Percentiles rank a stretch among this genome's conserved stretches.
Evolutionary conservation across 768 basidiomycete genomes (phyloP).

Genomic region (Russula virescens): DNA sequence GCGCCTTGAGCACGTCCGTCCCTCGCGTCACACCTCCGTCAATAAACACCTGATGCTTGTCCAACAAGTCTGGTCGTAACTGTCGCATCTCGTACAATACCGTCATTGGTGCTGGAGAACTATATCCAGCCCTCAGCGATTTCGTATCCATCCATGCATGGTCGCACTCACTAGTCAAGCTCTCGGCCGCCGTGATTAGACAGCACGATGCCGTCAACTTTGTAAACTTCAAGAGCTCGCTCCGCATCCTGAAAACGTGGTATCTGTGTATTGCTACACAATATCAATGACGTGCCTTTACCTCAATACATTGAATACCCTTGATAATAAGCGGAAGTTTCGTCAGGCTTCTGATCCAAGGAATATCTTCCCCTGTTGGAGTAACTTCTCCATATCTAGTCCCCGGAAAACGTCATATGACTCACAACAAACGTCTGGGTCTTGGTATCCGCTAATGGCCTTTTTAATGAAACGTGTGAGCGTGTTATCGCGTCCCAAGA

Average conservation of each 20-base stretch:
- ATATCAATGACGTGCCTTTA: slow-evolving; percentile 19
- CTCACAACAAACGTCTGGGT: slow-evolving; percentile 33
- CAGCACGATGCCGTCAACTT: slow-evolving; percentile 43
- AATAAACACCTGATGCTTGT: slow-evolving; percentile 37
- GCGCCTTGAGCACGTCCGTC: slow-evolving; percentile 44
- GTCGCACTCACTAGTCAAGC: slow-evolving; percentile 37
- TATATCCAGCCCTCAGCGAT: slow-evolving; percentile 12
- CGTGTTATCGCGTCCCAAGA: not conserved
- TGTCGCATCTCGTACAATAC: slow-evolving; percentile 41
- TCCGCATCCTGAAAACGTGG: slow-evolving; percentile 36
- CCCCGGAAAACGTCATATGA: not conserved
- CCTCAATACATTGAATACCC: slow-evolving; percentile 44
- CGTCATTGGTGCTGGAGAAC: slow-evolving; percentile 40
- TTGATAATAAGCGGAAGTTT: slow-evolving; percentile 40
- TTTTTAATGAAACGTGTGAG: slow-evolving; percentile 17
- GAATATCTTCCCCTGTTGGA: slow-evolving; percentile 31
- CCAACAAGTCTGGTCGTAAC: slow-evolving; percentile 37
- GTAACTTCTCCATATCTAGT: not conserved
- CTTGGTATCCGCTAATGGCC: slow-evolving; percentile 31
- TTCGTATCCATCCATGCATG: not conserved
- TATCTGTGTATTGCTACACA: not conserved
- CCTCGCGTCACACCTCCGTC: slow-evolving; percentile 44
- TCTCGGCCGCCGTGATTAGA: slow-evolving; percentile 47
- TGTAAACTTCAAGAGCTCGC: slow-evolving; percentile 37
- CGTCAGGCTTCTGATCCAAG: slow-evolving; percentile 38